Base-by-base conservation (phyloP, 2,329 filamentous ascomycete species). In the Verticillium longisporum region DNA sequence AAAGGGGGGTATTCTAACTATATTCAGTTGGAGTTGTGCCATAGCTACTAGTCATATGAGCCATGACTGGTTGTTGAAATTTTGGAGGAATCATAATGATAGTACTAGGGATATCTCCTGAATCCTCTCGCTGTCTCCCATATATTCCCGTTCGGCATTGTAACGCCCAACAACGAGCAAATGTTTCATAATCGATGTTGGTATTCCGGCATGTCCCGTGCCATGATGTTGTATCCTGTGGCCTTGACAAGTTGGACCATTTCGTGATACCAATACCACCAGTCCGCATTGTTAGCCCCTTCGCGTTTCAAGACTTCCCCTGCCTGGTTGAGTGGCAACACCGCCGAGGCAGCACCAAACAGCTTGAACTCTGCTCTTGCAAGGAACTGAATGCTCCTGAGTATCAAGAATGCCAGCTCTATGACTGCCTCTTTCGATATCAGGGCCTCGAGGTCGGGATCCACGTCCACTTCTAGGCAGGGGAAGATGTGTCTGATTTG, bases 361-460 rank as follows among this genome's bases (percentile, higher is more conserved):
- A 56, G 7, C 55, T 56, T 56, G 55, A 56, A 56, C 6, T 34
- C 26, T 3, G 36, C 55, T 10, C 9, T 18, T 2, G 32, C 37
- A n/a, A 56, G 15, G 18, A 34, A 56, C 15, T 56, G 32, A n/a
- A 56, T 56, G 55, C 55, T 56, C 10, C 32, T 31, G 4, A 56
- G 33, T 7, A 56, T 56, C 55, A 56, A 21, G 6, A 32, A 14
- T 21, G 33, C n/a, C 55, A 56, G 33, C n/a, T 56, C 32, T 26
- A 37, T 5, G 32, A 56, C 34, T n/a, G 18, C 71, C 71, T 14
- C 54, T n/a, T 32, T 38, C 11, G 36, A 11, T 1, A 45, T 15
- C 14, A 7, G 1, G 74, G 72, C 61, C 67, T 68, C 0, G 58
- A 61, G 1, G 69, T 69, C 1, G 73, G 59, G 13, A 59, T 59